Conservation (phyloP, 805 yeast genomes). For the Myxozyma kluyveri region DNA sequence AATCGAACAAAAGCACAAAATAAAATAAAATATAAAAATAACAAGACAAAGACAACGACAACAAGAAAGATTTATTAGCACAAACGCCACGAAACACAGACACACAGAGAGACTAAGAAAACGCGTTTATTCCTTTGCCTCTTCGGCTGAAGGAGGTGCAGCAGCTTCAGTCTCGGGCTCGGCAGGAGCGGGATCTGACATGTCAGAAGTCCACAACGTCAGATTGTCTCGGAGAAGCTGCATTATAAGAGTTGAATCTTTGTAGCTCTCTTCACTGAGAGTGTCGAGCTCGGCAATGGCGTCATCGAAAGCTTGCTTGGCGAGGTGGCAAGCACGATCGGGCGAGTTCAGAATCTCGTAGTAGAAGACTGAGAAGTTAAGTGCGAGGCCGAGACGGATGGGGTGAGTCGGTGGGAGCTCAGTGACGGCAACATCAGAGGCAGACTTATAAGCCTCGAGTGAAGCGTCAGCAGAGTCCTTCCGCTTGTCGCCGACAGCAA, state of each 20-base stretch:
- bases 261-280: conserved; percentile 95
- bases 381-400: conserved; percentile 94
- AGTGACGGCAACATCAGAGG: conserved; percentile 94
- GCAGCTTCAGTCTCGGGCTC: conserved; percentile 36
- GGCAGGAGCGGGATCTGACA: conserved; percentile 66
- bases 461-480: conserved; percentile 90
- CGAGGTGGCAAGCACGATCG: conserved; percentile 97
- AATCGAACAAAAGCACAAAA: neutral
- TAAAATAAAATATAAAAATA: neutral
- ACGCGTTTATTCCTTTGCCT: conserved; percentile 6
- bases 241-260: conserved; percentile 98
- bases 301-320: conserved; percentile 98
- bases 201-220: conserved; percentile 96
- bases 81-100: conserved; percentile 1
- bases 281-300: conserved; percentile 99
- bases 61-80: neutral
- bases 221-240: conserved; percentile 97
- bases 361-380: conserved; percentile 96
- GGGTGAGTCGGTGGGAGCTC: conserved; percentile 99
- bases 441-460: conserved; percentile 89
- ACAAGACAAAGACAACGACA: neutral
- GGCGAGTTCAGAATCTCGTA: conserved; percentile 98
- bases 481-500: conserved; percentile 86
- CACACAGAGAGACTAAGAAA: neutral
- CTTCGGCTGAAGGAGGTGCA: conserved; percentile 30